phyloP scores from a whole-genome alignment of 768 basidiomycete genomes.

The Amanita molliuscula region DNA sequence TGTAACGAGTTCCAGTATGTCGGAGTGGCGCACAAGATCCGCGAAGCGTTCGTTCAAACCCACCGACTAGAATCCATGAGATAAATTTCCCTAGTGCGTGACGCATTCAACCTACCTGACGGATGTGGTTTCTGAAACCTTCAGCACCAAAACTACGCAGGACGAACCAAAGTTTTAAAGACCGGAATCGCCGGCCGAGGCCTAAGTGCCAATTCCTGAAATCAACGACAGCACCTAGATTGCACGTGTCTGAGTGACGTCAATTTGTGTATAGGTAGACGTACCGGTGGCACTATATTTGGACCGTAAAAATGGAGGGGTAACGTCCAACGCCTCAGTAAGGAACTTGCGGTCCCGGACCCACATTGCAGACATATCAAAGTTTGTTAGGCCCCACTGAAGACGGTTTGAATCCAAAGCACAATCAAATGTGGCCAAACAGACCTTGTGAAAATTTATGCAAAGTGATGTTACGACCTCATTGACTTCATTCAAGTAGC shows the following conservation, averaged over 20 bases:
- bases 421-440: background rate
- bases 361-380: slow-evolving; percentile 76
- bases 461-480: slow-evolving; percentile 69
- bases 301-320: slow-evolving; percentile 74
- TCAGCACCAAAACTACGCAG: slow-evolving; percentile 71
- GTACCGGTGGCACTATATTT: slow-evolving; percentile 59
- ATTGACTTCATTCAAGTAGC: slow-evolving; percentile 67
- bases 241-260: background rate
- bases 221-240: slow-evolving; percentile 68
- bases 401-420: background rate
- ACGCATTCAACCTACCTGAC: slow-evolving; percentile 30
- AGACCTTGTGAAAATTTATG: slow-evolving; percentile 86
- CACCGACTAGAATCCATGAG: slow-evolving; percentile 42
- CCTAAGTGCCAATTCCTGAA: slow-evolving; percentile 83
- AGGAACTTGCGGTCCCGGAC: slow-evolving; percentile 64
- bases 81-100: background rate
- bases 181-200: slow-evolving; percentile 80
- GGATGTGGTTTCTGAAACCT: slow-evolving; percentile 74
- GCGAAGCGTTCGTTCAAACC: slow-evolving; percentile 50
- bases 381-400: slow-evolving; percentile 85
- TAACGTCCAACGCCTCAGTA: slow-evolving; percentile 77
- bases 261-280: background rate
- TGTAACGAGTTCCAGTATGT: slow-evolving; percentile 54
- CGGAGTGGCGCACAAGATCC: slow-evolving; percentile 37
- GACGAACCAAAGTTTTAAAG: slow-evolving; percentile 90